Conservation (phyloP, 1,284 basidiomycete genomes). For the Cryptococcus neoformans region DNA sequence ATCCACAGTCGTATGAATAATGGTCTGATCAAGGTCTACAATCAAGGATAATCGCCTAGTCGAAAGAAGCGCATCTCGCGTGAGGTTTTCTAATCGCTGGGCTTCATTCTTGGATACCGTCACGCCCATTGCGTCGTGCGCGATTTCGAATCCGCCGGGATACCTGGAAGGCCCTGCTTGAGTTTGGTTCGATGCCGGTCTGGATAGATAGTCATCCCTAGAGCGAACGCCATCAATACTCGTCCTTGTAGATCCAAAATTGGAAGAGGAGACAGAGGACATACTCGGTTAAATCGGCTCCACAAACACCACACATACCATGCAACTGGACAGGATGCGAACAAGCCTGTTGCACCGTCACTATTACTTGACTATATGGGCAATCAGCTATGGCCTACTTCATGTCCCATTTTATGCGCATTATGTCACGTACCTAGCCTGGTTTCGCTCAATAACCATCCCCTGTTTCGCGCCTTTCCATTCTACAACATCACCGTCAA, state of each 20-base stretch:
- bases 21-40: slow-evolving; percentile 97
- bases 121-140: slow-evolving; percentile 47
- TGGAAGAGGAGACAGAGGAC: slow-evolving; percentile 34
- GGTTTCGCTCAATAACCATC: slow-evolving; percentile 22
- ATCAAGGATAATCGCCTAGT: slow-evolving; percentile 85
- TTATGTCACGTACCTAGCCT: too few species aligned
- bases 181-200: slow-evolving; percentile 80
- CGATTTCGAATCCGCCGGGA: slow-evolving; percentile 43
- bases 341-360: slow-evolving; percentile 77
- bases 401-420: too few species aligned
- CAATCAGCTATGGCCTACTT: neutral
- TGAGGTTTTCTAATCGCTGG: slow-evolving; percentile 77
- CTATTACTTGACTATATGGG: slow-evolving; percentile 50
- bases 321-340: slow-evolving; percentile 89
- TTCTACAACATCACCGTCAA: slow-evolving; percentile 59
- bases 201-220: slow-evolving; percentile 82
- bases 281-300: slow-evolving; percentile 87
- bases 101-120: slow-evolving; percentile 63
- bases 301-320: slow-evolving; percentile 90
- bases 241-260: neutral
- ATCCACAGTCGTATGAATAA: slow-evolving; percentile 97
- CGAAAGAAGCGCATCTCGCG: slow-evolving; percentile 70
- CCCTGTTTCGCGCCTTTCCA: slow-evolving; percentile 43
- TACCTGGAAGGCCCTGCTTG: slow-evolving; percentile 32
- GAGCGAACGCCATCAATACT: neutral